Conservation (phyloP, 202 grass and related monocot species). For the Zoysia matrella region DNA sequence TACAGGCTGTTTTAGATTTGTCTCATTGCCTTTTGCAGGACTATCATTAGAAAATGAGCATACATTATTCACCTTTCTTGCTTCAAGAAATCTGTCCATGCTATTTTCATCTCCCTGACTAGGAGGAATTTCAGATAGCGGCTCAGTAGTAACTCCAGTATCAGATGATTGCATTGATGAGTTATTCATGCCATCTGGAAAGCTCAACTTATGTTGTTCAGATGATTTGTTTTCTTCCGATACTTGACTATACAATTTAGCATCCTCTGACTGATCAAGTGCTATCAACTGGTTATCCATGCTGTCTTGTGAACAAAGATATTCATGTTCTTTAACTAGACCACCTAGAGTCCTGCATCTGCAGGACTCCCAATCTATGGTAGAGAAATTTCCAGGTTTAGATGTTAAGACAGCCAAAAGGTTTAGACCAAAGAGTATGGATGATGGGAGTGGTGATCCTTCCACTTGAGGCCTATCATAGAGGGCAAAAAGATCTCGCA, state of each 20-base stretch:
- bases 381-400: conserved; percentile 77
- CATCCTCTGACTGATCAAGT: conserved; percentile 54
- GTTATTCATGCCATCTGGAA: conserved; percentile 19
- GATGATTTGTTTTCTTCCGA: conserved; percentile 52
- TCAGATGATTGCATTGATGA: conserved; percentile 43
- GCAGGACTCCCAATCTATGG: conserved; percentile 92
- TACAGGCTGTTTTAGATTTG: conserved; percentile 74
- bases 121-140: conserved; percentile 31
- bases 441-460: conserved; percentile 97
- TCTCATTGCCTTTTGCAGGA: conserved; percentile 56
- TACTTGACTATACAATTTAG: conserved; percentile 42
- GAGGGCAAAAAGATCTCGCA: conserved; percentile 96
- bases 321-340: conserved; percentile 67
- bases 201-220: conserved; percentile 28
- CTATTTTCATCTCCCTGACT: conserved; percentile 58
- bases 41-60: conserved; percentile 32
- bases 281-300: conserved; percentile 47
- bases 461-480: conserved; percentile 97
- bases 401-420: conserved; percentile 90
- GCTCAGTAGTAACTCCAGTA: conserved; percentile 34
- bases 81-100: conserved; percentile 51
- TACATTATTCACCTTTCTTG: conserved; percentile 48
- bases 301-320: conserved; percentile 61
- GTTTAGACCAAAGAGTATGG: conserved; percentile 88
- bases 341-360: conserved; percentile 58